Evolutionary conservation across 2,329 filamentous ascomycete species (phyloP).

Genomic region (Hymenoscyphus occultus): DNA sequence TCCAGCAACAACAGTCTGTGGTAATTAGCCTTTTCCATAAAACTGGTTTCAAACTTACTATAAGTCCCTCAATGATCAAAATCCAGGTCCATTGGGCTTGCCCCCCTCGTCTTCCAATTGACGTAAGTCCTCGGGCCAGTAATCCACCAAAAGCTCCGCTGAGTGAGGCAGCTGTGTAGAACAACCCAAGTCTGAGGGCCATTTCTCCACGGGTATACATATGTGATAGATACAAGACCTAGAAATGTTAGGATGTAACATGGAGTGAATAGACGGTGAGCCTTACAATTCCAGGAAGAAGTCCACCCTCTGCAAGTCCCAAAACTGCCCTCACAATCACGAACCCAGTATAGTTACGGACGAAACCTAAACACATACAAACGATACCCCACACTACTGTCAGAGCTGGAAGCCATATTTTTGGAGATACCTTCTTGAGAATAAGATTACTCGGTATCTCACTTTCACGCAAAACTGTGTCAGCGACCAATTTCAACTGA

Average conservation of each 20-base stretch:
- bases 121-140: slow-evolving; percentile 57
- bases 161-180: slow-evolving; percentile 65
- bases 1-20: slow-evolving; percentile 54
- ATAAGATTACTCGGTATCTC: slow-evolving; percentile 57
- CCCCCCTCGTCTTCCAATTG: slow-evolving; percentile 53
- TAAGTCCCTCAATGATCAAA: slow-evolving; percentile 53
- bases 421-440: slow-evolving; percentile 51
- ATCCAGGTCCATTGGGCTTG: slow-evolving; percentile 48
- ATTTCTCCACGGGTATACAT: slow-evolving; percentile 52
- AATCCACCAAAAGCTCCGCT: slow-evolving; percentile 57
- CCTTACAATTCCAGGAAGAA: slow-evolving; percentile 63
- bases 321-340: slow-evolving; percentile 59
- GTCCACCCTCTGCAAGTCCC: slow-evolving; percentile 61
- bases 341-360: slow-evolving; percentile 47
- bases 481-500: slow-evolving; percentile 3
- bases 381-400: slow-evolving; percentile 64
- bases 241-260: slow-evolving; percentile 13
- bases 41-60: slow-evolving; percentile 37
- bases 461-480: slow-evolving; percentile 18
- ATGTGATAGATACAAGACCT: slow-evolving; percentile 62
- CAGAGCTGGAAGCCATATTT: slow-evolving; percentile 63
- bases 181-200: slow-evolving; percentile 60
- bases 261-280: background rate
- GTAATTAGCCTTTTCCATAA: slow-evolving; percentile 6
- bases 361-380: slow-evolving; percentile 57